Base-by-base conservation (phyloP, 1,139 yeast species). In the Tardiomyces depauwii region DNA sequence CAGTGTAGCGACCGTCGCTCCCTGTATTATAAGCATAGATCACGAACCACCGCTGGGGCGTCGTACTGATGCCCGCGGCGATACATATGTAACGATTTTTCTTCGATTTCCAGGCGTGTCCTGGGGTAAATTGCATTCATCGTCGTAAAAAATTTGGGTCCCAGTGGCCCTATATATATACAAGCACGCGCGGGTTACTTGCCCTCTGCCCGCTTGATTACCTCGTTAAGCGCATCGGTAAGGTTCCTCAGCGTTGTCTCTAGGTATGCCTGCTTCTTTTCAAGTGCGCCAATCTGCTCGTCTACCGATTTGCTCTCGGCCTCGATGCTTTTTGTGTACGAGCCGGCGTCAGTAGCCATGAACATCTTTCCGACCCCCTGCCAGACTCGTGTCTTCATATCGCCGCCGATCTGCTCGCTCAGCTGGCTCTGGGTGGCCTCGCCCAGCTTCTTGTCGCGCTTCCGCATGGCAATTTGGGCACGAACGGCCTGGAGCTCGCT, bases 201-300 rank as follows among this genome's bases (percentile, higher is more conserved):
- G 7, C 10, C 36, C 11, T 30, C 36, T 4, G 36, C n/a, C 16
- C 36, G 36, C 11, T 36, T 36, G 12, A 36, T 72, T 28, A 75
- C 66, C 51, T 73, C 76, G 40, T 74, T 76, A 74, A 85, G 73
- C 50, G 77, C 77, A 44, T 77, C 77, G 27, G 80, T 66, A 2
- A 93, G 80, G 58, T 82, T 86, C 51, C 83, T 84, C 53, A 84
- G 75, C 1, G 95, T 83, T 1, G 88, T 82, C 51, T 82, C 80
- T 53, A 85, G 71, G 62, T 87, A 87, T 43, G 74, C 68, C 61
- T 80, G 74, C 68, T 86, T 88, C 59, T 83, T 83, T 47, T 70
- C 67, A 53, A 88, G 68, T 42, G 78, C 78, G 55, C 72, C 72
- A 54, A 79, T 67, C 53, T 78, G 77, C 19, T 82, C 93, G 48